phyloP scores from a whole-genome alignment of 768 basidiomycete species.

The Kwoniella heveanensis region DNA sequence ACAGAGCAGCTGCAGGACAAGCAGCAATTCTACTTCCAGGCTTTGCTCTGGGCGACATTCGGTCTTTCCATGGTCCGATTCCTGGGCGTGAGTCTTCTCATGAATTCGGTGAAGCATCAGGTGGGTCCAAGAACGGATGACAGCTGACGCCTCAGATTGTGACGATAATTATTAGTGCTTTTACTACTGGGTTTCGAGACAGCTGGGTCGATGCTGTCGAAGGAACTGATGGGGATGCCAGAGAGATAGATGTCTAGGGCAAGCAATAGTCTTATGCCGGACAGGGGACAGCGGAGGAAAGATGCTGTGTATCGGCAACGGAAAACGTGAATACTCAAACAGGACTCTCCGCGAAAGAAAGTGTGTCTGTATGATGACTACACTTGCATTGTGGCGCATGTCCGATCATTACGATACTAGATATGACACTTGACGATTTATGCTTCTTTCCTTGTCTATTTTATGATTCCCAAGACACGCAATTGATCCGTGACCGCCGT shows the following conservation, averaged over 20 bases:
- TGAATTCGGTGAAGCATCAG: no score
- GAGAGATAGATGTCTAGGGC: no score
- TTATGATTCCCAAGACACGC: no score
- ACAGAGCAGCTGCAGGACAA: slow-evolving; percentile 37
- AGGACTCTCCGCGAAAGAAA: no score
- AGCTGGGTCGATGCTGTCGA: slow-evolving; percentile 45
- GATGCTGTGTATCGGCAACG: not conserved
- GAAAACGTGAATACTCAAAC: no score
- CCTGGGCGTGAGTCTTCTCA: slow-evolving; percentile 40
- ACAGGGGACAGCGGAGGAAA: not conserved
- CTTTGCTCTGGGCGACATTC: slow-evolving; percentile 50
- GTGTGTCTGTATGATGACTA: no score
- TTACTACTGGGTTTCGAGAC: slow-evolving; percentile 47
- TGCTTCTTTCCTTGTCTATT: slow-evolving; percentile 1
- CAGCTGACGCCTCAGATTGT: no score
- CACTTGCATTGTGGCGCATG: not conserved
- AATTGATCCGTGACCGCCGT: no score
- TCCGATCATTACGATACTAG: not conserved
- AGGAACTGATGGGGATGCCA: slow-evolving; percentile 22
- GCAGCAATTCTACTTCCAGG: slow-evolving; percentile 49
- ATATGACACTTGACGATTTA: not conserved
- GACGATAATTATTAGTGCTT: no score
- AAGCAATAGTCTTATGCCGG: no score
- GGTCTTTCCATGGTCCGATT: slow-evolving; percentile 47
- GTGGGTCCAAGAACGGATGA: no score